A percentile compares a stretch with the other conserved stretches of the same genome.
Evolutionary conservation across 495 filamentous ascomycete species (phyloP).

Genomic region (Neurospora sp.): DNA sequence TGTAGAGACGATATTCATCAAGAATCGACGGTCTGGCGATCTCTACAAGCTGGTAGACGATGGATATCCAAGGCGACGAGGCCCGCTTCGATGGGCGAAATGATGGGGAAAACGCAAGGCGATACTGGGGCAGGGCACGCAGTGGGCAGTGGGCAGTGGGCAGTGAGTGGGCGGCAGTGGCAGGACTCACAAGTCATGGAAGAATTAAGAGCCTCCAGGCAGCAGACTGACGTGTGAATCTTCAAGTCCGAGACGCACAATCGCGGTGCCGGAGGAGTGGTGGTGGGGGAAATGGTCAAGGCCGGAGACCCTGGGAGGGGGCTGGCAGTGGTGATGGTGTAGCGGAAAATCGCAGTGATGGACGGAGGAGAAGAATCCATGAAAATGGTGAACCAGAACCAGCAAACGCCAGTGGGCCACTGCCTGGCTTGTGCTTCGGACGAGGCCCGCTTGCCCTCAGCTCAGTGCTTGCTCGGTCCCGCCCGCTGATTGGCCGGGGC

Average conservation of each 20-base stretch:
- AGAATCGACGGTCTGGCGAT: conserved; percentile 17
- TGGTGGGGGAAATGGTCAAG: conserved; percentile 14
- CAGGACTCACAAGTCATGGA: conserved; percentile 30
- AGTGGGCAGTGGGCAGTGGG: conserved; percentile 5
- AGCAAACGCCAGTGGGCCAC: conserved; percentile 2
- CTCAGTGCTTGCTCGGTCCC: background rate
- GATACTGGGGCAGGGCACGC: conserved; percentile 7
- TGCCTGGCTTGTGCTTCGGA: conserved; percentile 19
- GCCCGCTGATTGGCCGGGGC: background rate
- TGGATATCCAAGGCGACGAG: conserved; percentile 30
- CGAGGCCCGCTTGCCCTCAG: background rate
- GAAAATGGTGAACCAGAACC: conserved; percentile 25
- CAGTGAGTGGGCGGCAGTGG: background rate
- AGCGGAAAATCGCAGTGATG: conserved; percentile 25
- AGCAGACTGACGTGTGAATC: conserved; percentile 10
- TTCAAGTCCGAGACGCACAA: conserved; percentile 2
- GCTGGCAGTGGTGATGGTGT: conserved; percentile 25
- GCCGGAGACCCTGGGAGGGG: conserved; percentile 16
- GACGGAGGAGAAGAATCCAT: conserved; percentile 23
- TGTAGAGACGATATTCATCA: conserved; percentile 24
- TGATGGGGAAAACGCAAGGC: conserved; percentile 26
- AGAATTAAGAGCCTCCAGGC: conserved; percentile 20
- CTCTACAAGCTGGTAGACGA: conserved; percentile 18
- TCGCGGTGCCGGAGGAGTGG: conserved; percentile 6
- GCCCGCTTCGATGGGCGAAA: conserved; percentile 30